Evolutionary conservation across 192 early-diverging fungal genomes (phyloP), one percentile per base, ranked within the genome.

Genomic region (Ambispora gerdemannii): DNA sequence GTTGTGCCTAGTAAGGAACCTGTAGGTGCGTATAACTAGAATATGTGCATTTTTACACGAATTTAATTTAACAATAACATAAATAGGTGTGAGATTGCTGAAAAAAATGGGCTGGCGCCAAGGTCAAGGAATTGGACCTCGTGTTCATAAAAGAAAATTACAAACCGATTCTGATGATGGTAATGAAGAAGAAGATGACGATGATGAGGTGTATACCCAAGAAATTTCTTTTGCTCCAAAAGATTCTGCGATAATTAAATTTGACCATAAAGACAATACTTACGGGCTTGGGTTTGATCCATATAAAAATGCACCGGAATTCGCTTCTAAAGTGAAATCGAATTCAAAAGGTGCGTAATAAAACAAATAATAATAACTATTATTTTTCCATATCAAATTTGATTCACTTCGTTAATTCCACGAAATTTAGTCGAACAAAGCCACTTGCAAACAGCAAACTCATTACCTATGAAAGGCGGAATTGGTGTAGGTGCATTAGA

Each of bases 31-130:
- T 43, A 15, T 24, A 19, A 38, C 20, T 43, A 10, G 6, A 10
- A 6, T 43, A 43, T 43, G 38, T 43, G 6, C 6, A 6, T 43
- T 43, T 15, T 43, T 15, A 10, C 38, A 6, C 38, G 15, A 43
- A 10, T 43, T 15, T 43, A 6, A 43, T 15, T 86, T 49, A 43
- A 10, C 15, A n/a, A n/a, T 56, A 7, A 24, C 4, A 27, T 58
- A 19, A 20, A 28, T 49, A 70, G 91, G 90, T 25, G 64, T 86
- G 25, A 80, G 81, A 43, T 70, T 97, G 4, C 76, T 97, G 73
- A 76, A 85, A 17, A 77, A 82, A 52, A 92, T 96, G 93, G 94
- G 93, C 0, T 95, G 93, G 92, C 83, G 88, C 53, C 86, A 91
- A 38, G 94, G 94, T 3, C 91, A 94, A 64, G 91, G 90, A 1